phyloP scores from a whole-genome alignment of 768 basidiomycete species.

The Lentinula edodes region DNA sequence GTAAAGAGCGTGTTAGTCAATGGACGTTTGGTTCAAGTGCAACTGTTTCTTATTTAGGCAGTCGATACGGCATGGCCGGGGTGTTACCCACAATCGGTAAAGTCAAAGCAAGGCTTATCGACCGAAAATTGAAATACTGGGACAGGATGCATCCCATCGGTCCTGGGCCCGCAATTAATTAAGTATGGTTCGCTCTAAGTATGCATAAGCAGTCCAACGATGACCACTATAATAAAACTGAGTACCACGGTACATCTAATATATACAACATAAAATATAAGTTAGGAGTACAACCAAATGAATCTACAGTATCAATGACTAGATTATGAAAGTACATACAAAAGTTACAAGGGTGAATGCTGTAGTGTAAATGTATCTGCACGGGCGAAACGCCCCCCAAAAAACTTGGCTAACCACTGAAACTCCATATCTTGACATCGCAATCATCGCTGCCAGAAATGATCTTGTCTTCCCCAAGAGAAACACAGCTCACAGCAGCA shows the following conservation, averaged over 20 bases:
- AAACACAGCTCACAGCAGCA: slow-evolving; percentile 88
- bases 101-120: background rate
- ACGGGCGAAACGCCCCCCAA: background rate
- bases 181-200: no score
- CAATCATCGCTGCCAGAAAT: slow-evolving; percentile 95
- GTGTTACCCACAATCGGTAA: background rate
- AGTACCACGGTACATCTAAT: background rate
- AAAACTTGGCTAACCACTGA: slow-evolving; percentile 32
- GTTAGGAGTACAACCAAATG: background rate
- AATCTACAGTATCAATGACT: background rate
- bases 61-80: background rate
- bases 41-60: background rate
- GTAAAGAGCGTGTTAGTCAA: slow-evolving; percentile 1
- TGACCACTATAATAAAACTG: no score
- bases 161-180: no score
- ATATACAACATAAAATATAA: background rate
- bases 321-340: background rate
- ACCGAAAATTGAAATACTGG: no score
- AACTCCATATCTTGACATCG: slow-evolving; percentile 82
- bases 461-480: slow-evolving; percentile 90
- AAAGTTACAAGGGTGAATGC: background rate
- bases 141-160: no score
- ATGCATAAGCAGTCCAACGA: no score
- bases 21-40: slow-evolving; percentile 2
- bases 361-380: background rate